Conservation (phyloP, 2,329 filamentous ascomycete genomes). For the Microdochium trichocladiopsis region DNA sequence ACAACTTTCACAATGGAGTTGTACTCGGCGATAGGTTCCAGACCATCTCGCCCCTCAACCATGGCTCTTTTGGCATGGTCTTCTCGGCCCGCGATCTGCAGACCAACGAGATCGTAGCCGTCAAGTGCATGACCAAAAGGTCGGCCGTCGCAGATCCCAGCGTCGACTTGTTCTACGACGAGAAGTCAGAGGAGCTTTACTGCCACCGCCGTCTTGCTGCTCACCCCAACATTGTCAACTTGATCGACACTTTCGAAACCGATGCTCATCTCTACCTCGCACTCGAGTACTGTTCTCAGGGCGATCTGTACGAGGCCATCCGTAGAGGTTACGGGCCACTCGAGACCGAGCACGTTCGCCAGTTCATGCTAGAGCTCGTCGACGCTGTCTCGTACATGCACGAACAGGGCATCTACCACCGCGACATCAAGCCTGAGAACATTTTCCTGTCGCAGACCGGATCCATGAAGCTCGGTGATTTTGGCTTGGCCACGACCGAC, state of each 20-base stretch:
- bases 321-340: conserved; percentile 79
- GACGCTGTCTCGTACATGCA: conserved; percentile 88
- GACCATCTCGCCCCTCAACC: conserved; percentile 90
- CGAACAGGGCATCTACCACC: conserved; percentile 84
- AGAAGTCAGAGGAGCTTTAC: conserved; percentile 72
- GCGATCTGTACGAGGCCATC: conserved; percentile 96
- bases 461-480: conserved; percentile 93
- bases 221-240: conserved; percentile 90
- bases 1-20: conserved; percentile 71
- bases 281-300: conserved; percentile 89
- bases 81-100: conserved; percentile 79
- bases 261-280: conserved; percentile 85
- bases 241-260: conserved; percentile 87
- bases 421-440: conserved; percentile 99
- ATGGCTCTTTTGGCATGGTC: conserved; percentile 98
- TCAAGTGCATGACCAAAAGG: conserved; percentile 93
- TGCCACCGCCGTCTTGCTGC: conserved; percentile 73
- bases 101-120: conserved; percentile 76
- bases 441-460: conserved; percentile 87
- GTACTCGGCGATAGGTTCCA: conserved; percentile 84
- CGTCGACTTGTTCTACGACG: conserved; percentile 66
- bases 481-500: conserved; percentile 85
- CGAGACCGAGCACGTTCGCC: conserved; percentile 92
- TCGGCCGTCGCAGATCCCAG: conserved; percentile 52
- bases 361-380: conserved; percentile 93